Percentiles rank a stretch among this genome's conserved stretches.
These are phyloP conservation scores for Pouteria glomerata DNA, from an alignment of 148 eudicot species.

Conservation along the genomic window DNA sequence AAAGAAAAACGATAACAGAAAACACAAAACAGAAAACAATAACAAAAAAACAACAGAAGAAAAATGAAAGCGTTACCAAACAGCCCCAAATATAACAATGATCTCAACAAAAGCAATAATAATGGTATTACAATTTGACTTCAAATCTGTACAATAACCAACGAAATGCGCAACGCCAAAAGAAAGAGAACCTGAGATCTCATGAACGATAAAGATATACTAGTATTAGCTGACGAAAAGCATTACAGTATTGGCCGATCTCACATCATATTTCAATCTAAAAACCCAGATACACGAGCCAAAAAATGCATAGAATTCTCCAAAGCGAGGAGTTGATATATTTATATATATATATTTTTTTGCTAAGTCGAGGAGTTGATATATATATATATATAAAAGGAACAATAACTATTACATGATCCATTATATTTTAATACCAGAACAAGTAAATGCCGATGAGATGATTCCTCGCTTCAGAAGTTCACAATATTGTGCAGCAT, in stretches of 20 bases:
- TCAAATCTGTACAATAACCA: no score
- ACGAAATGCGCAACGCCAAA: background rate
- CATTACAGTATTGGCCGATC: background rate
- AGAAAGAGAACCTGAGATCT: constrained; percentile 8
- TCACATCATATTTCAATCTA: background rate
- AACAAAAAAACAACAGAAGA: no score
- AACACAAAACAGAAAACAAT: no score
- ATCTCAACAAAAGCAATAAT: background rate
- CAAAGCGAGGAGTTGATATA: background rate
- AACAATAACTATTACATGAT: background rate
- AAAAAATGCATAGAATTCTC: background rate
- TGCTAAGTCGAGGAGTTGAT: background rate
- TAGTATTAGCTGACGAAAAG: background rate
- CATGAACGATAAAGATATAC: background rate
- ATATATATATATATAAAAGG: background rate
- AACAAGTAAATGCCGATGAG: background rate
- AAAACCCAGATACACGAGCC: background rate
- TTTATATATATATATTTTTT: background rate
- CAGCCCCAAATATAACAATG: background rate
- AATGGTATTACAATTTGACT: background rate
- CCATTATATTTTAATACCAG: background rate
- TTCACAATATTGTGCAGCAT: constrained; percentile 73
- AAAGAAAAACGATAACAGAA: no score
- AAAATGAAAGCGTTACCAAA: no score
- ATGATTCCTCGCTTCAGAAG: background rate